Evolutionary conservation across 1,139 yeast genomes (phyloP).

Genomic region (Scheffersomyces quercinus): DNA sequence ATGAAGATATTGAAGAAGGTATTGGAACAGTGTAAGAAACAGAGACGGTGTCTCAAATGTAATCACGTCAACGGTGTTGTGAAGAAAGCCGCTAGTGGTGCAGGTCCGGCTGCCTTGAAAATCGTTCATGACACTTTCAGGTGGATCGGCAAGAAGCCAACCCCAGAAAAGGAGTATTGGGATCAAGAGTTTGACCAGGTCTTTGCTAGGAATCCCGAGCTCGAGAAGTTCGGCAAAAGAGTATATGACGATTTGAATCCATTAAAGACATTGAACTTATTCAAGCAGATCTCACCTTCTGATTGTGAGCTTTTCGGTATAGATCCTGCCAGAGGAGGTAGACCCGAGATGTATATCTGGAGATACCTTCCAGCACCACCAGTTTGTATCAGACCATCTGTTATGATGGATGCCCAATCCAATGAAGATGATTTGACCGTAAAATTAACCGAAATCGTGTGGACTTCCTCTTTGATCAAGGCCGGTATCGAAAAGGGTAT

Average conservation of each 20-base stretch:
- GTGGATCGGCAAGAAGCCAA: constrained; percentile 89
- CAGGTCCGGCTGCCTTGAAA: constrained; percentile 89
- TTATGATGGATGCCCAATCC: constrained; percentile 88
- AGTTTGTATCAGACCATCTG: constrained; percentile 97
- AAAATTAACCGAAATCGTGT: constrained; percentile 91
- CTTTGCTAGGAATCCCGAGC: constrained; percentile 73
- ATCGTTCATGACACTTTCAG: constrained; percentile 95
- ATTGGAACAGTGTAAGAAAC: constrained; percentile 92
- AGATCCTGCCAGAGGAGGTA: constrained; percentile 81
- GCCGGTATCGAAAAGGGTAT: constrained; percentile 96
- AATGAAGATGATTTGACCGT: constrained; percentile 98
- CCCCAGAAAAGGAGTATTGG: constrained; percentile 84
- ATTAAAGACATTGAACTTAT: constrained; percentile 79
- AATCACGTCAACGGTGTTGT: constrained; percentile 94
- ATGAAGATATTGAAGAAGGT: constrained; percentile 85
- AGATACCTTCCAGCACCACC: constrained; percentile 98
- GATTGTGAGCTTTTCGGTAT: constrained; percentile 94
- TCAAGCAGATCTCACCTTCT: constrained; percentile 78
- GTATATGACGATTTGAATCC: constrained; percentile 96
- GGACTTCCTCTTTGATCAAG: constrained; percentile 89
- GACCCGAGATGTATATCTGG: constrained; percentile 98
- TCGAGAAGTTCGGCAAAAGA: constrained; percentile 82
- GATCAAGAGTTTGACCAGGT: constrained; percentile 81
- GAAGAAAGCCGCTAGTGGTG: constrained; percentile 91
- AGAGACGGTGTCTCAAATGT: constrained; percentile 85